Evolutionary conservation across 257 asterid species (phyloP).

Genomic region (Scutellaria minor): DNA sequence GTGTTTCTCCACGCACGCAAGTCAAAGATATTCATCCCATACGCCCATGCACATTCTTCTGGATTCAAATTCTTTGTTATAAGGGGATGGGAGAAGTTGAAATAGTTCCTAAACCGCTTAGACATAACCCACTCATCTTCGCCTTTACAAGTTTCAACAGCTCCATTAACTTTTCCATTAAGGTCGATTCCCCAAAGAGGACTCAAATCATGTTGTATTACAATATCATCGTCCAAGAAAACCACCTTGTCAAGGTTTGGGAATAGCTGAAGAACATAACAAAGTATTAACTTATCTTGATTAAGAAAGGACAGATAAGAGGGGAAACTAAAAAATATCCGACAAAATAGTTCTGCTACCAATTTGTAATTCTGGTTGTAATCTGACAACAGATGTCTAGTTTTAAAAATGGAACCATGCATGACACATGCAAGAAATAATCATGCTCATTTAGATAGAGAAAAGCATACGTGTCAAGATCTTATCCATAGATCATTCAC

Average conservation of each 20-base stretch:
- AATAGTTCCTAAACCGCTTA: slow-evolving; percentile 79
- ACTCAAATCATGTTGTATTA: slow-evolving; percentile 81
- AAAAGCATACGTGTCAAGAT: slow-evolving; percentile 22
- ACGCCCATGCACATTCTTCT: slow-evolving; percentile 98
- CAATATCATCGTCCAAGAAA: slow-evolving; percentile 92
- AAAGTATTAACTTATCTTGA: slow-evolving; percentile 23
- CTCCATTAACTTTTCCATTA: slow-evolving; percentile 90
- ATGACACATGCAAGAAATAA: slow-evolving; percentile 5
- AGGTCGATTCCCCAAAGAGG: slow-evolving; percentile 88
- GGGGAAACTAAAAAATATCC: slow-evolving; percentile 13
- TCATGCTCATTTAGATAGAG: slow-evolving; percentile 8
- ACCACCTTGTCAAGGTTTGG: slow-evolving; percentile 91
- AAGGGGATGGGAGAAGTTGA: slow-evolving; percentile 94
- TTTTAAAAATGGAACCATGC: background rate
- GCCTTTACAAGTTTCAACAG: slow-evolving; percentile 95
- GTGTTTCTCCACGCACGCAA: slow-evolving; percentile 81
- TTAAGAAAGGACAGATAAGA: slow-evolving; percentile 25
- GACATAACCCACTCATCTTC: slow-evolving; percentile 98
- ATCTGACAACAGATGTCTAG: slow-evolving; percentile 20
- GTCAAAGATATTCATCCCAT: slow-evolving; percentile 96
- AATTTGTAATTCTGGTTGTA: slow-evolving; percentile 21
- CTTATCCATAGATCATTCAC: slow-evolving; percentile 17
- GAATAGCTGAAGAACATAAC: slow-evolving; percentile 72
- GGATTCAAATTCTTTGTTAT: slow-evolving; percentile 80
- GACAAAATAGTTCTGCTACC: background rate